Percentiles rank a stretch among this genome's conserved stretches.
Evolutionary conservation across 345 rosid species (phyloP).

Genomic region (Boechera divaricarpa): DNA sequence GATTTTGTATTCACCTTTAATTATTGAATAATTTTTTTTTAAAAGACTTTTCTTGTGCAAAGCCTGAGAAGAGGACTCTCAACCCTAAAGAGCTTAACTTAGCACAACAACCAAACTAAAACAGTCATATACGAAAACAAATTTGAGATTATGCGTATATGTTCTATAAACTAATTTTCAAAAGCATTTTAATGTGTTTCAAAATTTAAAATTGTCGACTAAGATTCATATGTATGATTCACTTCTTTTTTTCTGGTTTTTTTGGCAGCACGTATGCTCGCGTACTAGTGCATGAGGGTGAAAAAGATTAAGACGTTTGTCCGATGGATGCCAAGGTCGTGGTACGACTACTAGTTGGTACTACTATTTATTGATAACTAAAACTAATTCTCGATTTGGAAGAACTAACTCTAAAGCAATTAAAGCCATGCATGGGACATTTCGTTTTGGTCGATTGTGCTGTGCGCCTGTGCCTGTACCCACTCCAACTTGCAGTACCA

Average conservation of each 20-base stretch:
- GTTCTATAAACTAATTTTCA: background rate
- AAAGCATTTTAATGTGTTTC: background rate
- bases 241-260: background rate
- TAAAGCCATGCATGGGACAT: conserved; percentile 44
- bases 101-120: background rate
- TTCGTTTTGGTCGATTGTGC: conserved; percentile 34
- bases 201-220: background rate
- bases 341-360: conserved; percentile 35
- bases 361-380: conserved; percentile 30
- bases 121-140: background rate
- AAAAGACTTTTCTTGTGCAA: too few relatives aligned
- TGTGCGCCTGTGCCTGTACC: conserved; percentile 24
- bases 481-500: conserved; percentile 28
- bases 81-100: background rate
- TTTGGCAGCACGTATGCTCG: background rate
- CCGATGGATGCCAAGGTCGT: conserved; percentile 15
- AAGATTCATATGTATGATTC: background rate
- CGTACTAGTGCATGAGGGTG: background rate
- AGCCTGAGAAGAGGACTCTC: too few relatives aligned
- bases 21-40: too few relatives aligned
- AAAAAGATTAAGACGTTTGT: background rate
- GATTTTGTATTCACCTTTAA: too few relatives aligned
- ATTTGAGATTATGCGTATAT: background rate
- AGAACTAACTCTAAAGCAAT: conserved; percentile 35
- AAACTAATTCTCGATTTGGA: conserved; percentile 44